These are phyloP conservation scores for Kalaharituber pfeilii DNA, from an alignment of 2,329 filamentous ascomycete genomes.

Conservation along the genomic window DNA sequence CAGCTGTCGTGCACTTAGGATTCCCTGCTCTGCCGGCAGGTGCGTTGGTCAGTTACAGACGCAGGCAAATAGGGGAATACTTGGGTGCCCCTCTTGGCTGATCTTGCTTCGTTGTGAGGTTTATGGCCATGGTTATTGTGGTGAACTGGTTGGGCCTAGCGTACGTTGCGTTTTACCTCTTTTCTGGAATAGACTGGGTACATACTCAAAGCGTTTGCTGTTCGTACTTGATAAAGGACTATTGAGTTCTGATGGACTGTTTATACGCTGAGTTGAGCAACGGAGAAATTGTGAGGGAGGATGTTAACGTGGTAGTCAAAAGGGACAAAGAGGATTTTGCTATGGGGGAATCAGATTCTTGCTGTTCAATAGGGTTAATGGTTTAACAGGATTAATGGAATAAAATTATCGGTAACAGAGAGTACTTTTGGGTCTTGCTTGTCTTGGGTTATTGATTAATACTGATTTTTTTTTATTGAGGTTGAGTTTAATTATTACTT, in stretches of 20 bases:
- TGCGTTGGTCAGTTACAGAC: conserved; percentile 5
- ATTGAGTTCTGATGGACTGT: too few relatives aligned
- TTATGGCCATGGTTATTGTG: too few relatives aligned
- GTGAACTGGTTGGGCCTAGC: too few relatives aligned
- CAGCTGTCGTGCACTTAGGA: conserved; percentile 5
- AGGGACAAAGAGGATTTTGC: background rate
- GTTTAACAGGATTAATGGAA: background rate
- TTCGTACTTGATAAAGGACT: background rate
- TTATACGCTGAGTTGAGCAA: background rate
- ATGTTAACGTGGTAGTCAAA: too few relatives aligned
- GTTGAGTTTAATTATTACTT: too few relatives aligned
- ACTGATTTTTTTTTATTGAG: too few relatives aligned
- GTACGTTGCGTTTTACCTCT: too few relatives aligned
- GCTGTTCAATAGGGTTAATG: background rate
- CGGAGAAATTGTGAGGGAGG: background rate
- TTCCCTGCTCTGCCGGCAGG: conserved; percentile 4
- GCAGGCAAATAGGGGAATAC: conserved; percentile 7
- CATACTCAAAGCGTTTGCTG: too few relatives aligned
- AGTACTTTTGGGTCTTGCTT: too few relatives aligned
- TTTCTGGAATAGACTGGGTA: too few relatives aligned
- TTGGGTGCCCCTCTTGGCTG: conserved; percentile 6
- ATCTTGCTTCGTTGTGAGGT: background rate
- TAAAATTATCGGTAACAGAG: too few relatives aligned
- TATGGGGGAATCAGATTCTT: background rate
- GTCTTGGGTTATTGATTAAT: too few relatives aligned